A percentile compares a stretch with the other conserved stretches of the same genome.
These are phyloP conservation scores for Aegilops speltoides DNA, from an alignment of 176 grass and related monocot genomes.

Conservation along the genomic window DNA sequence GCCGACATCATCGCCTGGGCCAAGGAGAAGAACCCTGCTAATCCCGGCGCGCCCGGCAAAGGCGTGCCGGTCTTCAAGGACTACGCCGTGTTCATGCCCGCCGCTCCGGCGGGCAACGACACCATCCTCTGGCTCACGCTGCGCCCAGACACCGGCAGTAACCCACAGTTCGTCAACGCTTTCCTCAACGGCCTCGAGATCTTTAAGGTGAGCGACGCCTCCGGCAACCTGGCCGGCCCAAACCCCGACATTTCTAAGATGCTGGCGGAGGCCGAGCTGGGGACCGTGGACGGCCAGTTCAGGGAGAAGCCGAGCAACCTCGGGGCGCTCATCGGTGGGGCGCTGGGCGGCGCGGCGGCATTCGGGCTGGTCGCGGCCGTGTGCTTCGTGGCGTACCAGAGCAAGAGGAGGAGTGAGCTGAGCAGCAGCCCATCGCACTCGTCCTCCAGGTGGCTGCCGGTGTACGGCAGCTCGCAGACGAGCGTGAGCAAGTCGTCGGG, in stretches of 20 bases:
- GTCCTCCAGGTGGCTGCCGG: slow-evolving; percentile 59
- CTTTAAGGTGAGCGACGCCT: slow-evolving; percentile 61
- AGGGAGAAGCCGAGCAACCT: slow-evolving; percentile 17
- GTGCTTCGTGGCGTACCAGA: slow-evolving; percentile 39
- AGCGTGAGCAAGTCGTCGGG: slow-evolving; percentile 61
- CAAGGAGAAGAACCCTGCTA: background rate
- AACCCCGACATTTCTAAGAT: slow-evolving; percentile 63
- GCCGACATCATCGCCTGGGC: slow-evolving; percentile 58
- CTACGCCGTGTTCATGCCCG: slow-evolving; percentile 35
- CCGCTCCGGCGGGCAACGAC: background rate
- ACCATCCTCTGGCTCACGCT: slow-evolving; percentile 60
- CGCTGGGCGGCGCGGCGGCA: slow-evolving; percentile 48
- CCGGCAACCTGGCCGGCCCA: slow-evolving; percentile 67
- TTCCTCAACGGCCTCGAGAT: slow-evolving; percentile 68
- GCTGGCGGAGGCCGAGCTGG: slow-evolving; percentile 24
- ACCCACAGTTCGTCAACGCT: slow-evolving; percentile 47
- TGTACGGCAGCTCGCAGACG: slow-evolving; percentile 59
- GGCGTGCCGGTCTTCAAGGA: slow-evolving; percentile 66
- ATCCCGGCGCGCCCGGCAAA: background rate
- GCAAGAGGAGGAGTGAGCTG: slow-evolving; percentile 42
- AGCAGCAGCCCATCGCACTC: slow-evolving; percentile 46
- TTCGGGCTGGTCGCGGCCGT: slow-evolving; percentile 49
- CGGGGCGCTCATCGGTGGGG: slow-evolving; percentile 38
- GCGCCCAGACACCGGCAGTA: slow-evolving; percentile 9
- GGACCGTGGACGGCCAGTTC: slow-evolving; percentile 7